Conservation (phyloP, 805 yeast species). For the Zygotorulaspora danielsina region DNA sequence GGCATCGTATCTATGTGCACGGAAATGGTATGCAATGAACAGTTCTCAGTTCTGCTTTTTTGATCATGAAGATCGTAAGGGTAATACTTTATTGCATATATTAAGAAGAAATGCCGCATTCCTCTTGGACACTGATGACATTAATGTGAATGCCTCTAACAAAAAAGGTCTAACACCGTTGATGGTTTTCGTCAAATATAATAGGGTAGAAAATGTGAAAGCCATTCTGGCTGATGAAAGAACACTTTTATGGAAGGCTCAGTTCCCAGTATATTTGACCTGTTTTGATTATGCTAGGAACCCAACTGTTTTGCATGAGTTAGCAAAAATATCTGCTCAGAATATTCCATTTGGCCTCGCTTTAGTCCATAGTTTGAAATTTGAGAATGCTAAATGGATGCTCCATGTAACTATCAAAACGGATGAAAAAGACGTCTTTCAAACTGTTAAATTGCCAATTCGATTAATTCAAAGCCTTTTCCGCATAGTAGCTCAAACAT, state of each 20-base stretch:
- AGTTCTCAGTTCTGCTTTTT: conserved; percentile 40
- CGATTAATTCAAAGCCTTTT: conserved; percentile 22
- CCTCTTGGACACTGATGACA: conserved; percentile 36
- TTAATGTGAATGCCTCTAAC: conserved; percentile 60
- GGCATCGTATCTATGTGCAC: conserved; percentile 43
- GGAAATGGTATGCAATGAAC: conserved; percentile 39
- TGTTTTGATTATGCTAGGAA: conserved; percentile 47
- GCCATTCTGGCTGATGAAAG: conserved; percentile 47
- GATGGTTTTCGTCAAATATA: conserved; percentile 64
- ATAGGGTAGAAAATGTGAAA: conserved; percentile 55
- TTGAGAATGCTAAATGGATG: conserved; percentile 24
- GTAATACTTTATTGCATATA: conserved; percentile 75
- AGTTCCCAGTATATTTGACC: conserved; percentile 33
- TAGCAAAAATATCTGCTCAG: conserved; percentile 16
- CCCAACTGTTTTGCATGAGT: conserved; percentile 16
- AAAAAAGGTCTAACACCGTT: conserved; percentile 60
- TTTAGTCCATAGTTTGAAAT: conserved; percentile 20
- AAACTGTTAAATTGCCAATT: conserved; percentile 17
- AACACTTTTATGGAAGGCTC: conserved; percentile 41
- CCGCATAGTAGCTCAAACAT: conserved; percentile 12
- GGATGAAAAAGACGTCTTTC: conserved; percentile 1
- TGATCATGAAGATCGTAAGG: conserved; percentile 67
- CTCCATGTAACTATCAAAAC: conserved; percentile 11
- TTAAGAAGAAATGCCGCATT: conserved; percentile 47
- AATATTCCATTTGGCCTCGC: conserved; percentile 14